Base-by-base conservation (phyloP, 1,139 yeast genomes). In the Pichia sp. region DNA sequence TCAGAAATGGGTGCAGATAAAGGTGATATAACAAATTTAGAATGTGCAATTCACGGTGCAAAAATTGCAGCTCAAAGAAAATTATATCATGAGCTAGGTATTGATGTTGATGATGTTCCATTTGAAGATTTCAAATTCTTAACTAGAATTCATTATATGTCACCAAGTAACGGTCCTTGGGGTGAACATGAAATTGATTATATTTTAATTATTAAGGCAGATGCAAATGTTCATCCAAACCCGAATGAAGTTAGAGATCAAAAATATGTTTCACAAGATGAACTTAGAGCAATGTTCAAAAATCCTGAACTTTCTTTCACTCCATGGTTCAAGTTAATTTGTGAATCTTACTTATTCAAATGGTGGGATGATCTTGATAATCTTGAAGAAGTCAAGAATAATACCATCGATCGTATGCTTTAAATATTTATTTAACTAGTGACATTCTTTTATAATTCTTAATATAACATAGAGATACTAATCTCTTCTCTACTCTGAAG, bases 131-230 rank as follows among this genome's bases (percentile, higher is more conserved):
- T 92, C 70, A 77, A 85, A 52, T 92, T 82, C 66, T 73, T 92
- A 62, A 92, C 97, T 30, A 80, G 98, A 70, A 92, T 92, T 58
- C 98, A 92, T 69, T 92, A 92, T 69, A 85, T 82, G 71, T 88
- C 96, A 9, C 92, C 96, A 35, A 77, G 85, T 57, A 74, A 75
- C 56, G 89, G 87, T 26, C 77, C 80, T 51, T 92, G 98, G 98
- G 98, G 97, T 44, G 98, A 92, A 66, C 98, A 92, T 64, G 98
- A 92, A 68, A 85, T 92, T 56, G 99, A 92, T 68, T 92, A 92
- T 68, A 94, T 92, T 58, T 74, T 94, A 61, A 82, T 92, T 54
- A 81, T 85, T 60, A 78, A 75, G 62, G 70, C 89, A 29, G 72
- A 76, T 54, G 81, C 89, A 41, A 67, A 67, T 40, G 68, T 79